phyloP scores from a whole-genome alignment of 257 asterid species.

The Ajuga chamaepitys region DNA sequence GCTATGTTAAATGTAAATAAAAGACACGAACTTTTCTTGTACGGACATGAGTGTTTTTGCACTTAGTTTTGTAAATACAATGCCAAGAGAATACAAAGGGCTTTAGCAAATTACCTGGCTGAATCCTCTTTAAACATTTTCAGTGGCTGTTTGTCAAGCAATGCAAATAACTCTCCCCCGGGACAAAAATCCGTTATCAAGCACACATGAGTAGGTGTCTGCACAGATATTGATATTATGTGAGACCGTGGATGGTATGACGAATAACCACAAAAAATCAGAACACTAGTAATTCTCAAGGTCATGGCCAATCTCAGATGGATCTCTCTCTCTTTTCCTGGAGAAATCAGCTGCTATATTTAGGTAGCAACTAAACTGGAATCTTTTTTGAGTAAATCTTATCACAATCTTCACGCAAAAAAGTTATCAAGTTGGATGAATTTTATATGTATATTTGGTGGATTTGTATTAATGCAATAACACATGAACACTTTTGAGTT shows the following conservation, averaged over 20 bases:
- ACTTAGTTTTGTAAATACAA: neutral
- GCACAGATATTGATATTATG: constrained; percentile 29
- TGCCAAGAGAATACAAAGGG: neutral
- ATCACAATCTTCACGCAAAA: neutral
- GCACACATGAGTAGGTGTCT: constrained; percentile 97
- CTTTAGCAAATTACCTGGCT: constrained; percentile 58
- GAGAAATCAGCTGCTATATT: too few species aligned
- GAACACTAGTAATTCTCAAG: neutral
- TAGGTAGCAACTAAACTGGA: too few species aligned
- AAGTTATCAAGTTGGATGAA: neutral
- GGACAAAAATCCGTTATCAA: constrained; percentile 94
- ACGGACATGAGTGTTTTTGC: neutral
- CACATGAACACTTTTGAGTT: constrained; percentile 5
- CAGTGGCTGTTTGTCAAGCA: constrained; percentile 96
- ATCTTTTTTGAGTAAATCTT: neutral
- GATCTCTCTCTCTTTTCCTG: too few species aligned
- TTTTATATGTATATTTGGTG: neutral
- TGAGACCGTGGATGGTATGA: constrained; percentile 12
- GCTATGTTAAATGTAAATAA: constrained; percentile 3
- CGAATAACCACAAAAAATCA: neutral
- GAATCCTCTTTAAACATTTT: constrained; percentile 91
- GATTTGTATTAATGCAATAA: neutral
- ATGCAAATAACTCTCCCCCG: constrained; percentile 91
- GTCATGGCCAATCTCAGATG: neutral
- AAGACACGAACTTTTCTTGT: too few species aligned